Base-by-base conservation (phyloP, 2,329 filamentous ascomycete genomes). In the Colletotrichum liaoningense region DNA sequence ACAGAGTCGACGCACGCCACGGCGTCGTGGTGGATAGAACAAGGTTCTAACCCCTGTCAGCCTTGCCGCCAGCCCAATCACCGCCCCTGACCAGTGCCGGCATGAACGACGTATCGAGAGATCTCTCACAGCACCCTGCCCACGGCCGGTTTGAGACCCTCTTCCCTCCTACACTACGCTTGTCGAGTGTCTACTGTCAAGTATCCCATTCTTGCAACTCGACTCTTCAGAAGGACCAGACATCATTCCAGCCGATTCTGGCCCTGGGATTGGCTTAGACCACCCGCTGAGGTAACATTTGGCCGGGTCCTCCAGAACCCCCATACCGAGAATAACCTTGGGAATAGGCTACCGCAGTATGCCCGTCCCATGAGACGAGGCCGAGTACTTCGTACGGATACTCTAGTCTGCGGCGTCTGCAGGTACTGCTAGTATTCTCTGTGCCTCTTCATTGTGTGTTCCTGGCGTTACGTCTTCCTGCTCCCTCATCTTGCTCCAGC, bases 21-120 rank as follows among this genome's bases (percentile, higher is more conserved):
- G 64, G 67, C 76, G 67, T 72, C 57, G 63, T 66, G 52, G 62
- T 67, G 67, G 72, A 38, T 57, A 59, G 75, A 35, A 74, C 66
- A 72, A 71, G 69, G 75, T 42, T 60, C 16, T 5, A 16, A 7
- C 60, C 77, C 79, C 76, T 76, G 77, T 77, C 79, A 83, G 81
- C 82, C 81, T 81, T 79, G 81, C 75, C 65, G 63, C 46, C 33
- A 64, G 35, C 30, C 82, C 81, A 83, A 83, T 83, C 75, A 77
- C 24, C n/a, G 22, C 52, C 66, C 63, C 38, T 59, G 75, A 73
- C 71, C 42, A 58, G 54, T 68, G 35, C 67, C 70, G 65, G 78
- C 79, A 81, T 79, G 76, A 79, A 79, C 74, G 59, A 75, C 73
- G 70, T 65, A 76, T 75, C 72, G 72, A 77, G 76, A 71, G 64